These are phyloP conservation scores for Taiozyma onychis DNA, from an alignment of 1,139 yeast species.

Conservation along the genomic window DNA sequence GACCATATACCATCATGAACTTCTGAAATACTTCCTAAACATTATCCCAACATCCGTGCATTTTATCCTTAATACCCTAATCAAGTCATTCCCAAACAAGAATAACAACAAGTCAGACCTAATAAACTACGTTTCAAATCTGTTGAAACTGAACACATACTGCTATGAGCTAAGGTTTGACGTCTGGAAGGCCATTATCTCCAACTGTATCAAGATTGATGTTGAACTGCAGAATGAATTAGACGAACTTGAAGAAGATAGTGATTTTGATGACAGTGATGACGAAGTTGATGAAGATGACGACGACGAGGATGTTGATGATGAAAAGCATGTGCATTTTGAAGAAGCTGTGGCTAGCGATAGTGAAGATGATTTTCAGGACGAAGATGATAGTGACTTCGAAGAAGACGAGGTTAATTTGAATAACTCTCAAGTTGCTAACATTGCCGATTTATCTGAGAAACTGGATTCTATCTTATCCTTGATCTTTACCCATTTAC, in stretches of 20 bases:
- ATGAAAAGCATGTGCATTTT: constrained; percentile 26
- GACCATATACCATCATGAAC: constrained; percentile 58
- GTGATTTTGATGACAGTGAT: constrained; percentile 61
- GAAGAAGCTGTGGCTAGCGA: constrained; percentile 41
- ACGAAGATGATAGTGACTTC: constrained; percentile 20
- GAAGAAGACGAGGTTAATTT: constrained; percentile 31
- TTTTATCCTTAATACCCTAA: constrained; percentile 54
- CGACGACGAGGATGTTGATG: constrained; percentile 62
- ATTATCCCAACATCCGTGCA: constrained; percentile 79
- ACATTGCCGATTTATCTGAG: constrained; percentile 49
- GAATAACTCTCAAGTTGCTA: constrained; percentile 44
- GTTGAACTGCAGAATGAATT: constrained; percentile 90
- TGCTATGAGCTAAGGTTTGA: constrained; percentile 69
- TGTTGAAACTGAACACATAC: constrained; percentile 54
- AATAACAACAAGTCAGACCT: constrained; percentile 50
- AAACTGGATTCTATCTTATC: constrained; percentile 69
- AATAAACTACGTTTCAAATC: constrained; percentile 59
- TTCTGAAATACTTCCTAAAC: constrained; percentile 56
- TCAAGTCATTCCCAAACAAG: constrained; percentile 72
- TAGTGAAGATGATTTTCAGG: constrained; percentile 11
- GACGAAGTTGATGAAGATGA: constrained; percentile 80
- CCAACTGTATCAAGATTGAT: constrained; percentile 78
- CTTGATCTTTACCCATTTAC: constrained; percentile 47
- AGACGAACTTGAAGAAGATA: constrained; percentile 79
- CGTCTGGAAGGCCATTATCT: constrained; percentile 77